These are phyloP conservation scores for Ogataea methylovora DNA, from an alignment of 805 yeast genomes.

Conservation along the genomic window DNA sequence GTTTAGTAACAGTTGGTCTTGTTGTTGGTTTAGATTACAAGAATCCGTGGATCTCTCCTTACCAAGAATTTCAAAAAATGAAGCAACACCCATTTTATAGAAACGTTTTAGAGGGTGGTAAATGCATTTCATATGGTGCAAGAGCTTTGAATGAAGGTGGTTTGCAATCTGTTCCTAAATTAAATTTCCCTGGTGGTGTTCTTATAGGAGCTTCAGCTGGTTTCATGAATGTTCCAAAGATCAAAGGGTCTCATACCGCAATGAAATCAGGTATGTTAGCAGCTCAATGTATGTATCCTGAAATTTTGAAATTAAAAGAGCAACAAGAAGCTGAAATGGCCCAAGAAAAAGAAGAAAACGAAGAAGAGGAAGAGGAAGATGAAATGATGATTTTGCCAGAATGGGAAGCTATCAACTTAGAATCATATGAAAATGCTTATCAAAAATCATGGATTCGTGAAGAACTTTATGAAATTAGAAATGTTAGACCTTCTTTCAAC, in stretches of 20 bases:
- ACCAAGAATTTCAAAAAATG: constrained; percentile 91
- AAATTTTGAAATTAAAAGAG: constrained; percentile 38
- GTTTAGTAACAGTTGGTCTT: constrained; percentile 84
- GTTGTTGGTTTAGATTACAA: constrained; percentile 91
- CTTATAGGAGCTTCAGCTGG: constrained; percentile 96
- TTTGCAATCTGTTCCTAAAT: constrained; percentile 81
- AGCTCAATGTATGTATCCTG: constrained; percentile 67
- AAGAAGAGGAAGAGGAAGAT: constrained; percentile 32
- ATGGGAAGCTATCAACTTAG: constrained; percentile 41
- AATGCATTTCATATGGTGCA: constrained; percentile 90
- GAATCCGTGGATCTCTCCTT: constrained; percentile 94
- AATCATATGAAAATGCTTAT: constrained; percentile 55
- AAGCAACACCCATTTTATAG: constrained; percentile 84
- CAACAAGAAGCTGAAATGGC: constrained; percentile 31
- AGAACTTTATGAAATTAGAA: constrained; percentile 80
- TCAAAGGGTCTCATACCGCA: constrained; percentile 97
- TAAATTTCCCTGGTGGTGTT: constrained; percentile 94
- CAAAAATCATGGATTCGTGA: constrained; percentile 78
- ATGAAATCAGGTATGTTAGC: constrained; percentile 94
- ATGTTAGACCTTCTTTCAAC: constrained; percentile 87
- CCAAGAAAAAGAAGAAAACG: constrained; percentile 28
- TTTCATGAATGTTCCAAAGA: constrained; percentile 93
- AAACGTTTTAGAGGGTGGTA: constrained; percentile 74
- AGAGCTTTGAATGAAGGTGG: constrained; percentile 98
- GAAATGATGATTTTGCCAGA: constrained; percentile 24